Conservation (phyloP, 1,284 basidiomycete species). For the Malassezia vespertilionis region DNA sequence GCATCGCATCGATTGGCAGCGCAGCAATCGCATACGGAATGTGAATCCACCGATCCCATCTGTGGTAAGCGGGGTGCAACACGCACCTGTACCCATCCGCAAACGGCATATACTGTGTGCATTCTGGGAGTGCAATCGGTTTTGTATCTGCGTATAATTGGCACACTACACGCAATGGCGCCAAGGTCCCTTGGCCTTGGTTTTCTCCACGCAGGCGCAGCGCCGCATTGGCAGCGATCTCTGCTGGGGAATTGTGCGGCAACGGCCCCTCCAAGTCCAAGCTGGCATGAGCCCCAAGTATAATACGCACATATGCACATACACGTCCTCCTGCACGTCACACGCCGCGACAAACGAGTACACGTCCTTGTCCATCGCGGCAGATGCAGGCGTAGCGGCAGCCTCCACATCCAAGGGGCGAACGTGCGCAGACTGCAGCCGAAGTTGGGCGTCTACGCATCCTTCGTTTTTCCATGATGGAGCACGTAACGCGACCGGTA, state of each 20-base stretch:
- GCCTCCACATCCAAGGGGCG: conserved; percentile 9
- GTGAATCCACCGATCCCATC: conserved; percentile 86
- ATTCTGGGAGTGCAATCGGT: conserved; percentile 74
- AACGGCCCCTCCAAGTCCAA: conserved; percentile 32
- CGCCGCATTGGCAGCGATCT: conserved; percentile 6
- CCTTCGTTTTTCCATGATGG: too few relatives aligned
- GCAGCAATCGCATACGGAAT: conserved; percentile 83
- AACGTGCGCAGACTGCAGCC: too few relatives aligned
- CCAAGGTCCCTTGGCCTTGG: conserved; percentile 53
- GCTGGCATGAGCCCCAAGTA: neutral
- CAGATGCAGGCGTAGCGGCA: neutral
- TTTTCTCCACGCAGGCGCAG: neutral
- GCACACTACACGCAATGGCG: conserved; percentile 82
- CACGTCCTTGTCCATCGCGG: conserved; percentile 34
- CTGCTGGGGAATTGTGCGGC: conserved; percentile 17
- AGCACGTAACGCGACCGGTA: too few relatives aligned
- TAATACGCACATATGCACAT: conserved; percentile 20
- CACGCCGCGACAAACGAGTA: conserved; percentile 38
- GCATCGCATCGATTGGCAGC: conserved; percentile 71
- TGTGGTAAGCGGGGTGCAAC: conserved; percentile 2
- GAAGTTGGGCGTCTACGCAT: too few relatives aligned
- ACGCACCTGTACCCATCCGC: conserved; percentile 17
- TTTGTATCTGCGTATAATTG: conserved; percentile 87
- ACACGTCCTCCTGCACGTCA: conserved; percentile 28
- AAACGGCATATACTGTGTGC: conserved; percentile 85